phyloP scores from a whole-genome alignment of 2,329 filamentous ascomycete species.

The Penicillium brevicompactum region DNA sequence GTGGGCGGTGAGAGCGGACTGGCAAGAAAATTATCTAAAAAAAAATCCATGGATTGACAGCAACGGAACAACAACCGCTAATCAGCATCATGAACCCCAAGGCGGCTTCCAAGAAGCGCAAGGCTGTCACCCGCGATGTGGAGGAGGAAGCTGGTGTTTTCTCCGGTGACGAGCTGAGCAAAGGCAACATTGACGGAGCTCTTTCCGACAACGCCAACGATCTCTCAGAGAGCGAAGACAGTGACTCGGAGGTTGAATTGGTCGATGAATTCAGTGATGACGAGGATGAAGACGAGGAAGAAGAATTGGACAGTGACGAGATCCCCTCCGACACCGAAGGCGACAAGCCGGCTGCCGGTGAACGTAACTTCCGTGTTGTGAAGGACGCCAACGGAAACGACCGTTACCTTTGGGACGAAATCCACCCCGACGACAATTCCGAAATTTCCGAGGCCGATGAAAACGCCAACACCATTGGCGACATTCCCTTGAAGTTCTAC shows the following conservation, averaged over 20 bases:
- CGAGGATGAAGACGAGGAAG: slow-evolving; percentile 52
- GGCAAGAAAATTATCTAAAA: slow-evolving; percentile 26
- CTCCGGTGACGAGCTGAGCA: slow-evolving; percentile 63
- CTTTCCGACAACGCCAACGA: slow-evolving; percentile 47
- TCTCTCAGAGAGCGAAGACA: slow-evolving; percentile 39
- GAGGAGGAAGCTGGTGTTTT: slow-evolving; percentile 52
- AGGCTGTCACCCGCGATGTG: slow-evolving; percentile 60
- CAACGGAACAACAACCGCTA: slow-evolving; percentile 11
- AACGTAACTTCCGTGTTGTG: slow-evolving; percentile 62
- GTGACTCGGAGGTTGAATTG: slow-evolving; percentile 55
- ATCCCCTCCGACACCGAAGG: slow-evolving; percentile 51
- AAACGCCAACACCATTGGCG: slow-evolving; percentile 85
- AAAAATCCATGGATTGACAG: slow-evolving; percentile 25
- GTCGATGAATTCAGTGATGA: slow-evolving; percentile 57
- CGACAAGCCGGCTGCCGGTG: slow-evolving; percentile 33
- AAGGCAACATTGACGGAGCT: slow-evolving; percentile 44
- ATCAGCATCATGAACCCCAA: slow-evolving; percentile 35
- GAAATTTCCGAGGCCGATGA: slow-evolving; percentile 86
- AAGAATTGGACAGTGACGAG: slow-evolving; percentile 53
- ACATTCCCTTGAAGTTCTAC: slow-evolving; percentile 94
- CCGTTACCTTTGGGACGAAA: slow-evolving; percentile 90
- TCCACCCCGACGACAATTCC: slow-evolving; percentile 92
- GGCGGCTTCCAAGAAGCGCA: slow-evolving; percentile 62
- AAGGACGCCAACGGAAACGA: slow-evolving; percentile 88
- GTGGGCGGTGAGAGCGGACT: slow-evolving; percentile 37